These are phyloP conservation scores for Middelhovenomyces tepae DNA, from an alignment of 805 yeast species.

Conservation along the genomic window DNA sequence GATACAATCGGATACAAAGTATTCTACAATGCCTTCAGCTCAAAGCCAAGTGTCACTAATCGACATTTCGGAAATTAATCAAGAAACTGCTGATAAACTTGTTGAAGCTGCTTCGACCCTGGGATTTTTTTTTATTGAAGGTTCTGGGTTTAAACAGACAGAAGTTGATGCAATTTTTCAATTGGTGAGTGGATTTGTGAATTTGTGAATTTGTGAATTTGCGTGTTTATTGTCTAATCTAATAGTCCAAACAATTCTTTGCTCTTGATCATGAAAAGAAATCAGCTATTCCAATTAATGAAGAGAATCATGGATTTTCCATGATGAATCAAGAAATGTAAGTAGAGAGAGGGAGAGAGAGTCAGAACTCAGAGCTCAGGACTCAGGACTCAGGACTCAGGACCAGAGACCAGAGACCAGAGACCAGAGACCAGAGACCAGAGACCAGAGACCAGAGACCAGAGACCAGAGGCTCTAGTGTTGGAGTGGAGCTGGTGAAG, in stretches of 20 bases:
- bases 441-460: too few relatives aligned
- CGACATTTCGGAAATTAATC: conserved; percentile 41
- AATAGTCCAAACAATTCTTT: conserved; percentile 40
- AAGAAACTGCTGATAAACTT: conserved; percentile 40
- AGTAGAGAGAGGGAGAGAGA: too few relatives aligned
- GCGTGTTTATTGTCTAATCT: background rate
- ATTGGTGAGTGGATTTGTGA: conserved; percentile 17
- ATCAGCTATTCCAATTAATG: conserved; percentile 39
- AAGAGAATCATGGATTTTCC: conserved; percentile 54
- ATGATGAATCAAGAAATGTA: conserved; percentile 46
- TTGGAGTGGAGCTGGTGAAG: too few relatives aligned
- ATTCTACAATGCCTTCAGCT: too few relatives aligned
- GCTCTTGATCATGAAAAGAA: conserved; percentile 45
- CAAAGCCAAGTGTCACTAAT: too few relatives aligned
- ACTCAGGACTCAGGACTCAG: too few relatives aligned
- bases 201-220: background rate
- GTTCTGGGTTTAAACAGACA: conserved; percentile 49
- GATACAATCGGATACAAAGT: too few relatives aligned
- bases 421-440: too few relatives aligned
- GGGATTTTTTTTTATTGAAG: conserved; percentile 60
- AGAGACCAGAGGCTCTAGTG: too few relatives aligned
- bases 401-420: too few relatives aligned
- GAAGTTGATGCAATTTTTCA: conserved; percentile 46
- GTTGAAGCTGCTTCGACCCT: conserved; percentile 52
- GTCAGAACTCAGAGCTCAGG: too few relatives aligned